Percentiles rank a stretch among this genome's conserved stretches.
phyloP scores from a whole-genome alignment of 805 yeast genomes.

The Lachancea nothofagi region DNA sequence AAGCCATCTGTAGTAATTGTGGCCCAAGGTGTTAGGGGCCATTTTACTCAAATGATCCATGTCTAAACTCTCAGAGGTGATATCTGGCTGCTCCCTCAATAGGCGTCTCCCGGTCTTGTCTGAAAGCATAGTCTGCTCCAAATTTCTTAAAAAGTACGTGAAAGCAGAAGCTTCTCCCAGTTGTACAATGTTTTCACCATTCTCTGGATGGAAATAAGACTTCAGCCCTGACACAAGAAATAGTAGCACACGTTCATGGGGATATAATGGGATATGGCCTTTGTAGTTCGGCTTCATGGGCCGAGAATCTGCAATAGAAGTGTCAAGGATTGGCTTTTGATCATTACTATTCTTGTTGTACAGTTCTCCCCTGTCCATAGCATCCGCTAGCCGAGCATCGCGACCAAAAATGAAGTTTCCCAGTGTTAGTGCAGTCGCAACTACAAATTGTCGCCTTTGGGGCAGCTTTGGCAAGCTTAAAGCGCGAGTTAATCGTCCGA shows the following conservation, averaged over 20 bases:
- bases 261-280: conserved; percentile 72
- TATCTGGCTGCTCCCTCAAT: conserved; percentile 73
- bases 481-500: no score
- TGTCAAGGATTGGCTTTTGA: conserved; percentile 36
- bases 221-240: conserved; percentile 72
- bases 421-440: conserved; percentile 12
- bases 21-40: conserved; percentile 71
- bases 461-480: not conserved
- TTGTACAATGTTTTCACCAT: conserved; percentile 70
- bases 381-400: conserved; percentile 51
- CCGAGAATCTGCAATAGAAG: conserved; percentile 23
- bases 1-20: conserved; percentile 75
- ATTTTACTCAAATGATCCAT: conserved; percentile 51
- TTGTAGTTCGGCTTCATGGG: conserved; percentile 44
- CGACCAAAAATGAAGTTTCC: conserved; percentile 32
- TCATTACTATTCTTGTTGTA: conserved; percentile 28
- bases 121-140: conserved; percentile 68
- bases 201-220: conserved; percentile 69
- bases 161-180: conserved; percentile 89
- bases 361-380: conserved; percentile 41
- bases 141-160: conserved; percentile 52
- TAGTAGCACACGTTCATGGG: conserved; percentile 56
- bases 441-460: conserved; percentile 6
- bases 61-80: conserved; percentile 66
- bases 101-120: conserved; percentile 75